These are phyloP conservation scores for Breviolum minutum DNA, from an alignment of 73 alveolate species.

Conservation along the genomic window DNA sequence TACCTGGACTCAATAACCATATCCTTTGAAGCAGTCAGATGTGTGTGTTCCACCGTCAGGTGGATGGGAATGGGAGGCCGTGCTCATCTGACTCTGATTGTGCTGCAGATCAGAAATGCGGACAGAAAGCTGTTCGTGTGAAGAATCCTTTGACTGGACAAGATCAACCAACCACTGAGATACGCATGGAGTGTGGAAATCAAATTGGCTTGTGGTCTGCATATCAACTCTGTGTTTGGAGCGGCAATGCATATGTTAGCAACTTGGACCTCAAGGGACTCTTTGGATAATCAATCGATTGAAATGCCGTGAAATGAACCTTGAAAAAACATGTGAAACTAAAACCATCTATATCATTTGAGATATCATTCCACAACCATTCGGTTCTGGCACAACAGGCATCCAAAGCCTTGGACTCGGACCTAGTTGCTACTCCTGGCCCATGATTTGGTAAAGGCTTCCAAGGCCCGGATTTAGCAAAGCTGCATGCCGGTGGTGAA, in stretches of 20 bases:
- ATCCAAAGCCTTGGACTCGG: too few relatives aligned
- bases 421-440: background rate
- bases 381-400: too few relatives aligned
- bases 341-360: too few relatives aligned
- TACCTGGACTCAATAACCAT: too few relatives aligned
- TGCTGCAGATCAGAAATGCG: background rate
- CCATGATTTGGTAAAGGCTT: background rate
- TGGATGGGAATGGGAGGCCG: slow-evolving; percentile 48
- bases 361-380: too few relatives aligned
- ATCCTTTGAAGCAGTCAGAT: background rate
- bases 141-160: slow-evolving; percentile 43
- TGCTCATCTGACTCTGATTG: slow-evolving; percentile 56
- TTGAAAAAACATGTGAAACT: too few relatives aligned
- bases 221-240: slow-evolving; percentile 90
- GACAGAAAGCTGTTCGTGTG: slow-evolving; percentile 59
- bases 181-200: slow-evolving; percentile 87
- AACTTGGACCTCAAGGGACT: background rate
- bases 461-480: background rate
- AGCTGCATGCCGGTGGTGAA: too few relatives aligned
- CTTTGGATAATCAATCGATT: background rate
- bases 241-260: slow-evolving; percentile 66
- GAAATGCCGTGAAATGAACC: background rate
- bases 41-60: background rate
- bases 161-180: slow-evolving; percentile 76
- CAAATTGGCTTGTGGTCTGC: slow-evolving; percentile 86